Percentiles rank a stretch among this genome's conserved stretches.
Conservation (phyloP, 2,329 filamentous ascomycete genomes). For the Aphanocladium album region DNA sequence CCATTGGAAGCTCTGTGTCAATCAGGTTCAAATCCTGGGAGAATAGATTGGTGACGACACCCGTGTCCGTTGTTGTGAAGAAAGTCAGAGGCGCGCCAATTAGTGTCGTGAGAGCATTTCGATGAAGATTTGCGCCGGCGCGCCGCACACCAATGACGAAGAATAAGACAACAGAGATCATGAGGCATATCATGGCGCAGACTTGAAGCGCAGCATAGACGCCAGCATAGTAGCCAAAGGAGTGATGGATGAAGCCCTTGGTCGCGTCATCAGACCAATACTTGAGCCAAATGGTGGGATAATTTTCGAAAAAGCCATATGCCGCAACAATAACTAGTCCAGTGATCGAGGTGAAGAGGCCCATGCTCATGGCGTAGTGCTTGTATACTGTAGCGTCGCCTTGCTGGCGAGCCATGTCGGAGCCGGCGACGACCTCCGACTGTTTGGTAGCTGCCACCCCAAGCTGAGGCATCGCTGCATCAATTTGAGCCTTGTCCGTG, state of each 20-base stretch:
- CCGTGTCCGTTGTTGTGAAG: conserved; percentile 37
- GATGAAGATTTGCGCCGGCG: conserved; percentile 30
- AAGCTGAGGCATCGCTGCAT: not conserved
- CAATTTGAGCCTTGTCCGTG: not conserved
- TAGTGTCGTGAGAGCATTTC: conserved; percentile 27
- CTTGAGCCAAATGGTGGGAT: conserved; percentile 36
- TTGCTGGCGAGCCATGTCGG: not conserved
- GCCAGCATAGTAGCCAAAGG: conserved; percentile 26
- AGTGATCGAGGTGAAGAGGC: conserved; percentile 14
- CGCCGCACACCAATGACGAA: conserved; percentile 21
- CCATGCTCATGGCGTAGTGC: conserved; percentile 29
- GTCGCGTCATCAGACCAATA: conserved; percentile 33
- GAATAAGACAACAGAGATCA: conserved; percentile 19
- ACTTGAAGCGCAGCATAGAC: conserved; percentile 24
- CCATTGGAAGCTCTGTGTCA: conserved; percentile 33
- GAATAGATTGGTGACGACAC: conserved; percentile 39
- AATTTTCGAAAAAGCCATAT: conserved; percentile 23
- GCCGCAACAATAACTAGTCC: conserved; percentile 18
- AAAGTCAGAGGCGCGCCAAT: conserved; percentile 36
- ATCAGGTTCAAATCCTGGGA: conserved; percentile 40
- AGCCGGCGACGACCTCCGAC: not conserved
- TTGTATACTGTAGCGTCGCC: conserved; percentile 20
- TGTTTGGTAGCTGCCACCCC: not conserved
- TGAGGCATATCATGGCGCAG: conserved; percentile 18
- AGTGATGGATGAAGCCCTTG: conserved; percentile 1